phyloP scores from a whole-genome alignment of 2,329 filamentous ascomycete genomes.

The Eutypella sp. region DNA sequence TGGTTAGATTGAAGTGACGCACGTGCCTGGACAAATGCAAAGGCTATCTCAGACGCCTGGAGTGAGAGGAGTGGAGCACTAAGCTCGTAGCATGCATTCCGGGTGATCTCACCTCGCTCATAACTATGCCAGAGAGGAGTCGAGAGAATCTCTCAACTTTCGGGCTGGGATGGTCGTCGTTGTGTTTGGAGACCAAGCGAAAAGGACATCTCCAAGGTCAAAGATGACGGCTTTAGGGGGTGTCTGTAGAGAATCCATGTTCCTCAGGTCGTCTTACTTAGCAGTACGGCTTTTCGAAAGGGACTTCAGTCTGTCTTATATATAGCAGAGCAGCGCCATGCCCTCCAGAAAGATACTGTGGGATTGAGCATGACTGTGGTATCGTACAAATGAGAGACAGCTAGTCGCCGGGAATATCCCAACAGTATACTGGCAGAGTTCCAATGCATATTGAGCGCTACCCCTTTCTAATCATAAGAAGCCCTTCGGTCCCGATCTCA shows the following conservation, averaged over 20 bases:
- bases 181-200: slow-evolving; percentile 24
- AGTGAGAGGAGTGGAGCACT: slow-evolving; percentile 20
- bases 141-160: slow-evolving; percentile 19
- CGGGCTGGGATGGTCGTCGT: slow-evolving; percentile 18
- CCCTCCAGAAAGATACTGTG: no score
- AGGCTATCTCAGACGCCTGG: slow-evolving; percentile 15
- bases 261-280: no score
- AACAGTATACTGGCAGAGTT: no score
- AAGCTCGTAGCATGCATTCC: slow-evolving; percentile 19
- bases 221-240: slow-evolving; percentile 21
- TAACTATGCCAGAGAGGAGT: slow-evolving; percentile 23
- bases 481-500: no score
- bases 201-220: slow-evolving; percentile 31
- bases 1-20: slow-evolving; percentile 21
- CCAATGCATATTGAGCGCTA: no score
- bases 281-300: no score
- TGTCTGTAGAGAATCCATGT: slow-evolving; percentile 1
- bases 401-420: no score
- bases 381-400: no score
- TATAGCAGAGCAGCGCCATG: no score
- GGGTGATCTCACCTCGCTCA: slow-evolving; percentile 22
- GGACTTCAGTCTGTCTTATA: no score
- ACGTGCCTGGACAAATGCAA: slow-evolving; percentile 24
- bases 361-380: no score
- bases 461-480: no score